Conservation (phyloP, 805 yeast genomes). For the Starmerella vaccinii region DNA sequence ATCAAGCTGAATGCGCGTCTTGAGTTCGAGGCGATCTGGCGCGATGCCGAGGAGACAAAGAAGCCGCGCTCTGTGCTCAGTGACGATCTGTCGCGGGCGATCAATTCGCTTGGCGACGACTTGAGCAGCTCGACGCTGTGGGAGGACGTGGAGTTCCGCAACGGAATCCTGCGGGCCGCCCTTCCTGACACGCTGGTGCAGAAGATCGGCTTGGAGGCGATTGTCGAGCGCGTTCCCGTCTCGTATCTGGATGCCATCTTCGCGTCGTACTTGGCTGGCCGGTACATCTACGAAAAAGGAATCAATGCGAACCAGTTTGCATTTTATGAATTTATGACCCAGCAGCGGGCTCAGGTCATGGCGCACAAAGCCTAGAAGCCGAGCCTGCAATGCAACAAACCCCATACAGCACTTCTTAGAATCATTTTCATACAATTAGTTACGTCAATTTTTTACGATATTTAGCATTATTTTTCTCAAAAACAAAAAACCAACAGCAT, state of each 20-base stretch:
- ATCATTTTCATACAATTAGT: no score
- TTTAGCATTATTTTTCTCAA: no score
- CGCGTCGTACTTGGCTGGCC: constrained; percentile 74
- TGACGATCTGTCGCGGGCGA: constrained; percentile 72
- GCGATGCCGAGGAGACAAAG: constrained; percentile 53
- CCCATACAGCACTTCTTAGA: no score
- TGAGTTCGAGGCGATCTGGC: constrained; percentile 85
- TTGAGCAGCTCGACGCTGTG: constrained; percentile 71
- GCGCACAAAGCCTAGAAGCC: neutral
- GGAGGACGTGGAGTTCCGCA: constrained; percentile 70
- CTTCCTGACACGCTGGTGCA: constrained; percentile 64
- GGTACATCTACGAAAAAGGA: constrained; percentile 76
- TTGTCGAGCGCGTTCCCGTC: constrained; percentile 71
- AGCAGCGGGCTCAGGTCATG: constrained; percentile 21
- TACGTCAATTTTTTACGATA: no score
- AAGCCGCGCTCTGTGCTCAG: constrained; percentile 53
- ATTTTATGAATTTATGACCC: constrained; percentile 37
- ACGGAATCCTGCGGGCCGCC: constrained; percentile 62
- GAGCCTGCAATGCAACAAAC: no score
- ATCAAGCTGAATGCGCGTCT: constrained; percentile 66
- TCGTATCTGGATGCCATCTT: constrained; percentile 80
- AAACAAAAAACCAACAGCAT: no score
- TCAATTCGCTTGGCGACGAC: constrained; percentile 78
- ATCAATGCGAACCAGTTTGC: constrained; percentile 59
- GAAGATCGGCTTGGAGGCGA: constrained; percentile 50